Conservation (phyloP, 1,284 basidiomycete genomes). For the Leccinum solheimii region DNA sequence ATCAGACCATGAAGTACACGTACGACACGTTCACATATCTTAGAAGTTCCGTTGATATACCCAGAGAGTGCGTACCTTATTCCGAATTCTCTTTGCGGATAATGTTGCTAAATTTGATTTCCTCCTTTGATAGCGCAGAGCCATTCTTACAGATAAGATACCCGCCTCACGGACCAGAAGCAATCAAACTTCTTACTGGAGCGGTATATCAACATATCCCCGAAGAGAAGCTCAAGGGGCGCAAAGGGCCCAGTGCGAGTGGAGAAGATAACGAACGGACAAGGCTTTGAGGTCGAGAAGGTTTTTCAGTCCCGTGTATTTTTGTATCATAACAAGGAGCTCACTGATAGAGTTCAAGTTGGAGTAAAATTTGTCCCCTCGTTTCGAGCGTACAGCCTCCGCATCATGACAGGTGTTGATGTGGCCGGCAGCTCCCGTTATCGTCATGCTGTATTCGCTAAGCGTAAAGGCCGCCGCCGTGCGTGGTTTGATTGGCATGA, state of each 20-base stretch:
- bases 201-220: conserved; percentile 19
- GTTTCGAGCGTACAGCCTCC: conserved; percentile 1
- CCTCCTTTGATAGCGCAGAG: conserved; percentile 22
- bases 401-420: background rate
- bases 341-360: background rate
- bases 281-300: background rate
- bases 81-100: background rate
- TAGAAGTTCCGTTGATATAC: conserved; percentile 45
- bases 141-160: conserved; percentile 22
- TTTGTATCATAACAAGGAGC: background rate
- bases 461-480: background rate
- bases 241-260: background rate
- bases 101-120: background rate
- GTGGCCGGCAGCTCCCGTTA: background rate
- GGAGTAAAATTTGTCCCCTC: background rate
- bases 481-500: too few relatives aligned
- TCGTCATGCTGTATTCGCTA: background rate
- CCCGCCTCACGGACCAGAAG: conserved; percentile 24
- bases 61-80: conserved; percentile 36
- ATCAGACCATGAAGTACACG: conserved; percentile 43
- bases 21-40: conserved; percentile 51
- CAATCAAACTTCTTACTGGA: conserved; percentile 12
- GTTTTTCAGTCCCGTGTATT: background rate
- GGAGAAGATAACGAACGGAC: background rate
- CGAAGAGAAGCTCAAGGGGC: conserved; percentile 1